Percentiles rank a stretch among this genome's conserved stretches.
phyloP scores from a whole-genome alignment of 2,329 filamentous ascomycete genomes.

The Seiridium cupressi region DNA sequence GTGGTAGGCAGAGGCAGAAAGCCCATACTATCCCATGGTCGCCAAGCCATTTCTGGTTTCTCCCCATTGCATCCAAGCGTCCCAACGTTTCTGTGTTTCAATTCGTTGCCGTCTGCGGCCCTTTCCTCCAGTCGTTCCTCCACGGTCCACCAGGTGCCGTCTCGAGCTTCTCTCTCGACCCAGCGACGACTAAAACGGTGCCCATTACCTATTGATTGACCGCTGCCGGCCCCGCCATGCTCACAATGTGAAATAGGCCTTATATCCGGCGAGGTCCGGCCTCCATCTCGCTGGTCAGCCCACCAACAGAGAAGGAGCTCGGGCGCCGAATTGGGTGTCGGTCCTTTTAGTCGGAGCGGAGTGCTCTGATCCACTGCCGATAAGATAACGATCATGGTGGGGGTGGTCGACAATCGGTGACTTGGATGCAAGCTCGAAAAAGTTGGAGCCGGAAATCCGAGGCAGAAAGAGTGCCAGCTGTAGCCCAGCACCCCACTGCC shows the following conservation, averaged over 20 bases:
- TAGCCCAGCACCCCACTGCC: neutral
- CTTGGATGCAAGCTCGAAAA: neutral
- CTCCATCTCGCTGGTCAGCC: no score
- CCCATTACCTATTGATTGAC: no score
- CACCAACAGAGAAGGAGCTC: no score
- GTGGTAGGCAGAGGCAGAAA: neutral
- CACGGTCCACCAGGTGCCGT: neutral
- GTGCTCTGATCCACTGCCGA: no score
- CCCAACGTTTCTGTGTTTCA: constrained; percentile 8
- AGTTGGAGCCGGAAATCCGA: neutral
- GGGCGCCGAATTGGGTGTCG: no score
- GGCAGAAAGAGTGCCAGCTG: neutral
- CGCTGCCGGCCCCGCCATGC: no score
- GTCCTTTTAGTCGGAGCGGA: no score
- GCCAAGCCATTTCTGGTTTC: constrained; percentile 2
- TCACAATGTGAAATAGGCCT: no score
- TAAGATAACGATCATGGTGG: no score
- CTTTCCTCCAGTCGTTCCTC: neutral
- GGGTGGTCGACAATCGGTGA: no score
- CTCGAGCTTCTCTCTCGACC: neutral
- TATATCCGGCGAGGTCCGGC: no score
- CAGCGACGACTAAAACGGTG: neutral
- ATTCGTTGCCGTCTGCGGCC: neutral
- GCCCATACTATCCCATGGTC: no score
- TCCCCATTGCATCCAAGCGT: neutral